Evolutionary conservation across 805 yeast genomes (phyloP).

Genomic region (Brettanomyces naardenensis): DNA sequence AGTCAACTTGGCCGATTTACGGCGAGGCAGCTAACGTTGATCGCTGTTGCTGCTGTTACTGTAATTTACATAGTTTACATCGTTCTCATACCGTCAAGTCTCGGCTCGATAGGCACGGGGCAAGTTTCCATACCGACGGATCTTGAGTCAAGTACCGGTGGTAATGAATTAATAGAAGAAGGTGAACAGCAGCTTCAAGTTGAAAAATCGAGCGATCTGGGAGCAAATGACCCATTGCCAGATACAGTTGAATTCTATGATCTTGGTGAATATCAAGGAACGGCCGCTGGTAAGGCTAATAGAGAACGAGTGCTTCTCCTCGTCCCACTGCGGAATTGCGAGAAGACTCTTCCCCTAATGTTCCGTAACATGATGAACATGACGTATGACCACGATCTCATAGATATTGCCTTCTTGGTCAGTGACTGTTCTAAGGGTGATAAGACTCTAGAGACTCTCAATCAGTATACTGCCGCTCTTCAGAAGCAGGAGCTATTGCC

Average conservation of each 20-base stretch:
- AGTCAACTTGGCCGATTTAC: not conserved
- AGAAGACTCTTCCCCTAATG: constrained; percentile 68
- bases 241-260: constrained; percentile 40
- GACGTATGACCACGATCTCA: constrained; percentile 73
- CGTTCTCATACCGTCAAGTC: too few species aligned
- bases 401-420: constrained; percentile 74
- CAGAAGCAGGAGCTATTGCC: constrained; percentile 62
- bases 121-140: too few species aligned
- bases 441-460: constrained; percentile 54
- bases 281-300: constrained; percentile 36
- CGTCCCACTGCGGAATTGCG: constrained; percentile 77
- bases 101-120: too few species aligned
- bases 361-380: constrained; percentile 80
- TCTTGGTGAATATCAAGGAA: constrained; percentile 48
- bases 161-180: too few species aligned
- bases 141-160: too few species aligned
- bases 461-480: constrained; percentile 56
- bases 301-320: constrained; percentile 62
- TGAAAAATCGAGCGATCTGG: too few species aligned
- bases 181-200: too few species aligned
- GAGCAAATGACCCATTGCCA: constrained; percentile 31
- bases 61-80: too few species aligned
- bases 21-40: too few species aligned
- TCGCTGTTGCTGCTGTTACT: too few species aligned
- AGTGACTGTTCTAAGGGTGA: constrained; percentile 70